phyloP scores from a whole-genome alignment of 164 flowering plant species.

The Dillenia suffruticosa region DNA sequence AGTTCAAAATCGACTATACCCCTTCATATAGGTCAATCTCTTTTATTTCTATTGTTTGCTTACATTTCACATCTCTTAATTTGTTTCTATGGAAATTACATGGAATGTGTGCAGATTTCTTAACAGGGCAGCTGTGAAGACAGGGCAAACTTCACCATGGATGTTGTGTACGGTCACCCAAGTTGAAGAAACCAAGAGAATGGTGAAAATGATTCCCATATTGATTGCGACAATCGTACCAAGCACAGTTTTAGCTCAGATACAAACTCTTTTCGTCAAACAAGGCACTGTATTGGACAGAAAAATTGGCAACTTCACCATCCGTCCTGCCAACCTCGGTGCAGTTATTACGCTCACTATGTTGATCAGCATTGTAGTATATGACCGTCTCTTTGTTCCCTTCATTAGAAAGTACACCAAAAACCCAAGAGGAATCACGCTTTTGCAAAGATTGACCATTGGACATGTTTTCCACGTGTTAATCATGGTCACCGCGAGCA shows the following conservation, averaged over 20 bases:
- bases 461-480: slow-evolving; percentile 49
- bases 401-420: slow-evolving; percentile 27
- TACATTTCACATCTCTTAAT: background rate
- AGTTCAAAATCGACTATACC: slow-evolving; percentile 38
- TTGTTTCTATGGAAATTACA: background rate
- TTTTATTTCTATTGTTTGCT: background rate
- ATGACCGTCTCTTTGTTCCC: slow-evolving; percentile 52
- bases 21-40: slow-evolving; percentile 39
- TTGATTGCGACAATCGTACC: slow-evolving; percentile 34
- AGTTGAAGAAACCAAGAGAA: slow-evolving; percentile 64
- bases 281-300: slow-evolving; percentile 52
- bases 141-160: slow-evolving; percentile 34
- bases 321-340: slow-evolving; percentile 60
- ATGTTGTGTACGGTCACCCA: slow-evolving; percentile 52
- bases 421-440: slow-evolving; percentile 68
- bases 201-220: slow-evolving; percentile 59
- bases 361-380: slow-evolving; percentile 43
- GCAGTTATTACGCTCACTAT: slow-evolving; percentile 50
- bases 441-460: slow-evolving; percentile 60
- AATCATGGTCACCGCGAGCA: slow-evolving; percentile 38
- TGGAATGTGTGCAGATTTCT: slow-evolving; percentile 34
- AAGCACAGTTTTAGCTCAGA: slow-evolving; percentile 35
- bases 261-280: slow-evolving; percentile 47
- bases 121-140: slow-evolving; percentile 54
- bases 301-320: slow-evolving; percentile 41